Percentiles rank a stretch among this genome's conserved stretches.
Conservation (phyloP, 371 early-diverging fungal species). For the Vairimorpha ceranae region DNA sequence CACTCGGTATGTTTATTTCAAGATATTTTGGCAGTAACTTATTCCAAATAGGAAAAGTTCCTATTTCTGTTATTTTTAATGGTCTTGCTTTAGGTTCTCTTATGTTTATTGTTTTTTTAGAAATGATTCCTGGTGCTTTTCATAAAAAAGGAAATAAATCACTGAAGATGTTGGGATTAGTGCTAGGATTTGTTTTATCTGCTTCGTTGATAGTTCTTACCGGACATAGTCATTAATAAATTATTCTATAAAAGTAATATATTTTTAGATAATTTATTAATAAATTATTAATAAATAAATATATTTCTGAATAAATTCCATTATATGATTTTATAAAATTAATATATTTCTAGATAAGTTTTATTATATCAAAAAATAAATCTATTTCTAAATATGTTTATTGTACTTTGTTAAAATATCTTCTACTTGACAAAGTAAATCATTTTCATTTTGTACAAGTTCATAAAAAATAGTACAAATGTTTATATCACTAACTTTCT, state of each 20-base stretch:
- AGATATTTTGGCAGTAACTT: background rate
- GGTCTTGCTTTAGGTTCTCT: slow-evolving; percentile 59
- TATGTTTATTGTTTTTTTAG: slow-evolving; percentile 62
- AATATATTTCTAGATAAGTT: too few species aligned
- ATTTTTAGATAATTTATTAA: too few species aligned
- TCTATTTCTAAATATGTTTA: too few species aligned
- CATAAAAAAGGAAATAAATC: slow-evolving; percentile 32
- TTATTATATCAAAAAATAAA: too few species aligned
- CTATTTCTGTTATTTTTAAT: slow-evolving; percentile 31
- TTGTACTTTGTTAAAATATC: too few species aligned
- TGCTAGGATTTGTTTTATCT: slow-evolving; percentile 42
- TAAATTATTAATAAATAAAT: too few species aligned
- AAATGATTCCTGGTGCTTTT: slow-evolving; percentile 59
- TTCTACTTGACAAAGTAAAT: too few species aligned
- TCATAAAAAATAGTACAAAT: background rate
- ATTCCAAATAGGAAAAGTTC: background rate
- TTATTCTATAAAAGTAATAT: too few species aligned
- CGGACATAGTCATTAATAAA: slow-evolving; percentile 11
- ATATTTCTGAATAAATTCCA: too few species aligned
- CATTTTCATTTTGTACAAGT: background rate
- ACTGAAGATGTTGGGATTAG: slow-evolving; percentile 23
- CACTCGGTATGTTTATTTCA: slow-evolving; percentile 57
- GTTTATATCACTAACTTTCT: background rate
- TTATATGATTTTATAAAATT: too few species aligned
- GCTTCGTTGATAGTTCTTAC: slow-evolving; percentile 20